Evolutionary conservation across 208 protist genomes (phyloP), one percentile per base, ranked within the genome.

Genomic region (Wallacemonas sp.): DNA sequence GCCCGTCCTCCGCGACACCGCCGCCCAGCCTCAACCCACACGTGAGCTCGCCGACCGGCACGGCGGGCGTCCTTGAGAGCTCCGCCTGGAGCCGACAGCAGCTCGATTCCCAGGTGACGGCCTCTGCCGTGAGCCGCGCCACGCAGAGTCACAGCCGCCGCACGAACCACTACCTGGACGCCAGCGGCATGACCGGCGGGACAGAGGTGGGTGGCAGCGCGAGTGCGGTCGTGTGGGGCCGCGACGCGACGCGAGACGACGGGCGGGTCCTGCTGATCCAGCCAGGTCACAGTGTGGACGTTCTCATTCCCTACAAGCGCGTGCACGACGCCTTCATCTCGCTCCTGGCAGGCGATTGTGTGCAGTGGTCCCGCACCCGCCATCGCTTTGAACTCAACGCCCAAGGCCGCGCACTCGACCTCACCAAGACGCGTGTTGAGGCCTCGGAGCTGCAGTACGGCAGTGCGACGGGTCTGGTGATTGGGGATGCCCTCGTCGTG

Each of bases 371-470:
- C 9, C 61, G 19, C n/a, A 44, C 46, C 2, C 29, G 44, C 34
- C 62, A 58, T 2, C 32, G 65, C 12, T 73, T 74, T 58, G 36
- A 46, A 19, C 60, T 71, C 4, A 83, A 74, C 52, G 61, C 44
- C 19, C 61, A 71, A 41, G 77, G 72, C 24, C 24, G 60, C 30
- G 27, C 29, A 3, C 49, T 67, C 32, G 69, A 79, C 32, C 61
- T 72, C 49, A 32, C 56, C 11, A 39, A 47, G 54, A 65, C 72
- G 12, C 55, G 63, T 19, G 61, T 73, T 41, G 12, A 48, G 19
- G 77, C 60, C 19, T 55, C 49, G 24, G 54, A 66, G 23, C 70
- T 90, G 63, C 77, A 83, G 67, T 90, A 87, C 69, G 84, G 80
- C 30, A 69, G 61, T 46, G 74, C 81, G 26, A 57, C 75, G 27